Base-by-base conservation (phyloP, 2,329 filamentous ascomycete genomes). In the Ophiostoma triangulosporum region DNA sequence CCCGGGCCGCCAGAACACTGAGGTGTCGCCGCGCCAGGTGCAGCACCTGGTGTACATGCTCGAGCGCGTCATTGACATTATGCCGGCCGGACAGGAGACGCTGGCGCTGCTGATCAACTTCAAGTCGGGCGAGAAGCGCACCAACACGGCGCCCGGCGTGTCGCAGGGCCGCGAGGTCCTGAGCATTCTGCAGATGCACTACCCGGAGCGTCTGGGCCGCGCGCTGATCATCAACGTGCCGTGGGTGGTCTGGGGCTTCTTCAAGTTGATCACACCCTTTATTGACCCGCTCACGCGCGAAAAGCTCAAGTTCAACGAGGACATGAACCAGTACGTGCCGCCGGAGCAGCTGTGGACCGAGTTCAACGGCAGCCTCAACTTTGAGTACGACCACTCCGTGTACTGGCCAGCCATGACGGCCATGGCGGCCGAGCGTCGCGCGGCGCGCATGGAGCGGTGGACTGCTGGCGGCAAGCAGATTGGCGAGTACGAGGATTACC, bases 301-400 rank as follows among this genome's bases (percentile, higher is more conserved):
- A 64, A 98, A 98, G 75, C 83, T 98, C 72, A 94, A 93, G 72
- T 96, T 95, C 76, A 96, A 97, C 73, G 89, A 95, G 67, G 86
- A 94, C 64, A 83, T 95, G 73, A 77, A 76, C 60, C 74, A 86
- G 60, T 88, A 89, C 66, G 84, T 98, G 20, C 89, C 89, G 5
- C 69, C 81, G 7, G 75, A 83, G 62, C 91, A 97, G 66, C 78
- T 98, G 52, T 86, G 88, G 83, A 84, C 81, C 62, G 75, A 82
- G 54, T 82, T 86, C 62, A 74, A 73, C 61, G 91, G 93, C 55
- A 78, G 87, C 50, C 78, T 95, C 57, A 78, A 90, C 56, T 97
- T 98, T 65, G 83, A 88, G 62, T 98, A 98, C 67, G 86, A 95
- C 63, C 93, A 98, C 69, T 70, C 75, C 1, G 68, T 74, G 15